These are phyloP conservation scores for Linum lewisii DNA, from an alignment of 345 rosid species.

Conservation along the genomic window DNA sequence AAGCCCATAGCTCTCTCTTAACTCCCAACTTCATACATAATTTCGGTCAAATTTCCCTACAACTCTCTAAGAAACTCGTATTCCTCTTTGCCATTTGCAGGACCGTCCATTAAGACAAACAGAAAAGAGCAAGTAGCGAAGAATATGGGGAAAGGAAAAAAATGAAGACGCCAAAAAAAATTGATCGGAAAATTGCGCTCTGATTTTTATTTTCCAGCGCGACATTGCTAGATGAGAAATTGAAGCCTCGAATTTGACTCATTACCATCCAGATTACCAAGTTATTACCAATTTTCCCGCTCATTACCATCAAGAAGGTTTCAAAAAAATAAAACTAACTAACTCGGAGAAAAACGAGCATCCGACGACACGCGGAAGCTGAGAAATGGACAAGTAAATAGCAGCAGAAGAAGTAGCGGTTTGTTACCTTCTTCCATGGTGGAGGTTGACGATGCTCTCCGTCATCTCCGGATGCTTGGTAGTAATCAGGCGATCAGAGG, in stretches of 20 bases:
- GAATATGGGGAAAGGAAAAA: not conserved
- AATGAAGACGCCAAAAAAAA: not conserved
- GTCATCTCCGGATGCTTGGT: constrained; percentile 21
- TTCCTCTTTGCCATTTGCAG: not conserved
- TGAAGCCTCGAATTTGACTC: not conserved
- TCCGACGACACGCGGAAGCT: constrained; percentile 19
- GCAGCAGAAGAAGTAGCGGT: not conserved
- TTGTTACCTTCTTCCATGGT: constrained; percentile 29
- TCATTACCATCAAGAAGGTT: constrained; percentile 7
- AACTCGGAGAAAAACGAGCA: constrained; percentile 20
- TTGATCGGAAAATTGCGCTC: not conserved
- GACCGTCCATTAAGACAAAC: not conserved
- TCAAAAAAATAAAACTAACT: constrained; percentile 2
- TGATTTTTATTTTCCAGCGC: not conserved
- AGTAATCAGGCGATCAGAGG: too few species aligned
- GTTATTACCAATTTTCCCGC: not conserved
- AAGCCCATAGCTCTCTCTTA: constrained; percentile 57
- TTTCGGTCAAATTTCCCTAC: not conserved
- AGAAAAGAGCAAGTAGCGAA: not conserved
- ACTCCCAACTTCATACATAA: constrained; percentile 3
- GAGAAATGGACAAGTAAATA: constrained; percentile 11
- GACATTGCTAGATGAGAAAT: not conserved
- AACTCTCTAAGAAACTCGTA: not conserved
- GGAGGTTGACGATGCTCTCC: constrained; percentile 32
- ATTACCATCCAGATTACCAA: not conserved